phyloP scores from a whole-genome alignment of 176 grass and related monocot genomes.

The Musa itinerans region DNA sequence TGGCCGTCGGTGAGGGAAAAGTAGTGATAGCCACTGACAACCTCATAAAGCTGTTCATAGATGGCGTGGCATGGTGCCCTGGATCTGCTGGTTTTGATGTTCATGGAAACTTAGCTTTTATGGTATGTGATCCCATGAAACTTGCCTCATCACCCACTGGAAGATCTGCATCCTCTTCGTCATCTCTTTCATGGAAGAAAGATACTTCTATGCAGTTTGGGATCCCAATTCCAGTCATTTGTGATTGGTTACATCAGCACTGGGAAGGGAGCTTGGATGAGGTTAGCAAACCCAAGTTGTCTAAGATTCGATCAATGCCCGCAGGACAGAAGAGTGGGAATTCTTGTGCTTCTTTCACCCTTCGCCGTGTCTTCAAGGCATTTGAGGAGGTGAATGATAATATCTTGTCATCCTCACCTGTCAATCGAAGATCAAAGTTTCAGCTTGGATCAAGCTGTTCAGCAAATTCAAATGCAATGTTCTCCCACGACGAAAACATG shows the following conservation, averaged over 20 bases:
- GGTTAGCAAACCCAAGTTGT: conserved; percentile 76
- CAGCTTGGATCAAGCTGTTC: conserved; percentile 50
- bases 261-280: conserved; percentile 87
- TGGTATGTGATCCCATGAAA: conserved; percentile 96
- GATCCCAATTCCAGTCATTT: conserved; percentile 66
- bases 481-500: conserved; percentile 49
- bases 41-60: conserved; percentile 58
- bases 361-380: conserved; percentile 54
- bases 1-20: conserved; percentile 66
- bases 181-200: conserved; percentile 55
- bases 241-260: conserved; percentile 91
- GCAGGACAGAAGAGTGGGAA: conserved; percentile 35
- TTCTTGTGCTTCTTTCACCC: conserved; percentile 63
- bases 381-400: conserved; percentile 42
- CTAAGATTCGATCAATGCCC: conserved; percentile 51
- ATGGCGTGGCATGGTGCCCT: conserved; percentile 56
- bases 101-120: conserved; percentile 83
- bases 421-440: conserved; percentile 38
- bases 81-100: conserved; percentile 86
- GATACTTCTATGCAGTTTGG: conserved; percentile 64
- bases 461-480: conserved; percentile 39
- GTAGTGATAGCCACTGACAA: conserved; percentile 79
- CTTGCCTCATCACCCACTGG: conserved; percentile 66
- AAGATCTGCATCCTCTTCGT: conserved; percentile 52
- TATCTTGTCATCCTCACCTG: conserved; percentile 30